Evolutionary conservation across 2,329 filamentous ascomycete species (phyloP).

Genomic region (Sarocladium oryzae): DNA sequence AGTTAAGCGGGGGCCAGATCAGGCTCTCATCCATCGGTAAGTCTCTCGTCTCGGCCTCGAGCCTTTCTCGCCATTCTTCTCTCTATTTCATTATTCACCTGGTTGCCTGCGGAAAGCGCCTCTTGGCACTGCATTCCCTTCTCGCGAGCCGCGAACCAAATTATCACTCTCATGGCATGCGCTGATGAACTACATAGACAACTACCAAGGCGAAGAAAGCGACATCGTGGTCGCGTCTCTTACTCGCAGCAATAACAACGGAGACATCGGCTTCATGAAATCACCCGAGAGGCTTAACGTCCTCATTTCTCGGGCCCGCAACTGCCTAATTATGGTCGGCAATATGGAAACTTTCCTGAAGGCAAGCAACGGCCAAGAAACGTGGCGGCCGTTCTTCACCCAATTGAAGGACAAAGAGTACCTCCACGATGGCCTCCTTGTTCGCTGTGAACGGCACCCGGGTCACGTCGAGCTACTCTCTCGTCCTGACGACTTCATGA

Average conservation of each 20-base stretch:
- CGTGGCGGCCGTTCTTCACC: slow-evolving; percentile 54
- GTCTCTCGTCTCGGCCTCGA: slow-evolving; percentile 16
- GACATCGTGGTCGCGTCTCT: slow-evolving; percentile 65
- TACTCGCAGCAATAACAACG: slow-evolving; percentile 55
- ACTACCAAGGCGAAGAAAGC: slow-evolving; percentile 73
- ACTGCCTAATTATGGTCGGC: slow-evolving; percentile 62
- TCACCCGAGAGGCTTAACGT: slow-evolving; percentile 64
- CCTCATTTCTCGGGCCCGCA: slow-evolving; percentile 58
- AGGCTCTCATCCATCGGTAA: slow-evolving; percentile 64
- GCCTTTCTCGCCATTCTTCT: no score
- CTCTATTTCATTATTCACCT: no score
- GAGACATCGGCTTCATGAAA: slow-evolving; percentile 66
- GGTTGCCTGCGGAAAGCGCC: no score
- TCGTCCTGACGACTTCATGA: slow-evolving; percentile 51
- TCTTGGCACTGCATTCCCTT: no score
- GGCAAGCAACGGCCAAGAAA: slow-evolving; percentile 31
- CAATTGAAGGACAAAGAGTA: slow-evolving; percentile 43
- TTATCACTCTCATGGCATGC: not conserved
- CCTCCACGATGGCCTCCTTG: slow-evolving; percentile 54
- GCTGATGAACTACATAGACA: slow-evolving; percentile 41
- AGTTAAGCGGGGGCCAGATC: slow-evolving; percentile 44
- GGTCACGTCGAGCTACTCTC: slow-evolving; percentile 39
- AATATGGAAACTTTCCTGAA: slow-evolving; percentile 61
- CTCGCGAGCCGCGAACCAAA: no score
- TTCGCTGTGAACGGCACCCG: slow-evolving; percentile 55